These are phyloP conservation scores for Chaetomiaceae sp. DNA, from an alignment of 2,329 filamentous ascomycete species.

Conservation along the genomic window DNA sequence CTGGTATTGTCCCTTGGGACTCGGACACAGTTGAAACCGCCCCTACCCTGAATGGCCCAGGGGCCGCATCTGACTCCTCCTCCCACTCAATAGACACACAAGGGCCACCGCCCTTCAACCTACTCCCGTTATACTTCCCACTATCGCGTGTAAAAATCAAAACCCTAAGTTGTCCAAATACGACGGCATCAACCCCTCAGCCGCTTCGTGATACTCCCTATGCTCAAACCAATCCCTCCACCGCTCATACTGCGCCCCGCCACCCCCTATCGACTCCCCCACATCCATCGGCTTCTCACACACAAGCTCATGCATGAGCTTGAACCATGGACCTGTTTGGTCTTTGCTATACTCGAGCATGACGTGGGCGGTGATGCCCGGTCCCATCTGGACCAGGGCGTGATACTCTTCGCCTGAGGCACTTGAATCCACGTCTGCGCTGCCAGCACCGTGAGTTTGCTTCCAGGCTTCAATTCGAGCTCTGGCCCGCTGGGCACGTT, in stretches of 20 bases:
- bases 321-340: slow-evolving; percentile 1
- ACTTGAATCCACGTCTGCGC: neutral
- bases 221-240: slow-evolving; percentile 8
- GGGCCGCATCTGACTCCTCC: too few species aligned
- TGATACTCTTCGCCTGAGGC: neutral
- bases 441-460: neutral
- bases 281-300: neutral
- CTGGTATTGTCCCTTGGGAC: too few species aligned
- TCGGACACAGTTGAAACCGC: too few species aligned
- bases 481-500: neutral
- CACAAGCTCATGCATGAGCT: slow-evolving; percentile 3
- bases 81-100: too few species aligned
- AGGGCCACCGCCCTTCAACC: too few species aligned
- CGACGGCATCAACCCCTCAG: neutral
- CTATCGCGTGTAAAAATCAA: too few species aligned
- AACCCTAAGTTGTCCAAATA: neutral
- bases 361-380: slow-evolving; percentile 2
- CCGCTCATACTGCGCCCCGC: neutral
- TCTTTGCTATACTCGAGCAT: slow-evolving; percentile 6
- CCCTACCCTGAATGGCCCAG: too few species aligned
- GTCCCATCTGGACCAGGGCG: neutral
- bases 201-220: slow-evolving; percentile 2
- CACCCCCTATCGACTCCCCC: neutral
- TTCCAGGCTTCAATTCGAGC: neutral
- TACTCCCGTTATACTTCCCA: too few species aligned